Conservation (phyloP, 2,329 filamentous ascomycete genomes). For the Aureobasidium melanogenum region DNA sequence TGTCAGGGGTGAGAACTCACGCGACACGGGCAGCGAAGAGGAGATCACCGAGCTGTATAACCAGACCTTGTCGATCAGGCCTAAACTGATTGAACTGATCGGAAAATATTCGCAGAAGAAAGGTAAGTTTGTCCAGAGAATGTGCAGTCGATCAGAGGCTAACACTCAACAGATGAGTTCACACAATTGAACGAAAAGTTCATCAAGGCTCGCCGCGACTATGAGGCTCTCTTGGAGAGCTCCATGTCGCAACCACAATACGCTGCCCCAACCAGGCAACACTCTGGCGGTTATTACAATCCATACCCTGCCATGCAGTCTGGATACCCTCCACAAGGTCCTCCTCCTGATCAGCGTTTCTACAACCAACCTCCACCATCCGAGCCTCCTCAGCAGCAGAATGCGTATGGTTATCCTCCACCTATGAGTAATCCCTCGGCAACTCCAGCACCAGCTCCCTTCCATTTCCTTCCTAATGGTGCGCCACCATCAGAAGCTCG, state of each 20-base stretch:
- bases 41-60: slow-evolving; percentile 90
- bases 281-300: slow-evolving; percentile 12
- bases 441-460: slow-evolving; percentile 20
- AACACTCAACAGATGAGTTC: slow-evolving; percentile 66
- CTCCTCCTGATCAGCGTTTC: slow-evolving; percentile 18
- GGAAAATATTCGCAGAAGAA: slow-evolving; percentile 99
- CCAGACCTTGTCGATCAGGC: slow-evolving; percentile 84
- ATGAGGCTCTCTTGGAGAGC: slow-evolving; percentile 88
- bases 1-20: slow-evolving; percentile 64
- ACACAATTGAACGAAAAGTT: slow-evolving; percentile 99
- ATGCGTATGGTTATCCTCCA: slow-evolving; percentile 12
- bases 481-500: slow-evolving; percentile 16
- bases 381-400: slow-evolving; percentile 16
- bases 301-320: slow-evolving; percentile 44
- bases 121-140: slow-evolving; percentile 44
- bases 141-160: slow-evolving; percentile 20
- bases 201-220: slow-evolving; percentile 95
- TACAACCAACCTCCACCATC: slow-evolving; percentile 12
- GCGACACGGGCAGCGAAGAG: slow-evolving; percentile 66
- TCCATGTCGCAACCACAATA: slow-evolving; percentile 78
- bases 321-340: slow-evolving; percentile 24
- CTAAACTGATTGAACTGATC: slow-evolving; percentile 95
- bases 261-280: slow-evolving; percentile 9
- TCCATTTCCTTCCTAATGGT: slow-evolving; percentile 29
- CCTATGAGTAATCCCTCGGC: slow-evolving; percentile 9